These are phyloP conservation scores for Deuterostichococcus epilithicus DNA, from an alignment of 139 green algal genomes.

Conservation along the genomic window DNA sequence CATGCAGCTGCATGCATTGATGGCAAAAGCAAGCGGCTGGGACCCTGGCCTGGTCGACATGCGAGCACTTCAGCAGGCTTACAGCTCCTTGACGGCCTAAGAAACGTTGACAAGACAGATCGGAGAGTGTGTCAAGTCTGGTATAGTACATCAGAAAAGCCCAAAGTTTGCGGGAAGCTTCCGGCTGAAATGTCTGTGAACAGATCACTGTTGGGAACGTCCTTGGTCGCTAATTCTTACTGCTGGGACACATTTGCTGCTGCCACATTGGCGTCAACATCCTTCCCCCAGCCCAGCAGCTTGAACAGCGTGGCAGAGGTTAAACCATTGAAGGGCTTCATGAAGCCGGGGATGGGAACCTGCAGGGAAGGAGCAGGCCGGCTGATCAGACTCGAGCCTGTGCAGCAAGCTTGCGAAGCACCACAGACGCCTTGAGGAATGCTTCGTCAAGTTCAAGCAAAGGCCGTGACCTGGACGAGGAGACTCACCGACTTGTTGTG, in stretches of 20 bases:
- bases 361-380: background rate
- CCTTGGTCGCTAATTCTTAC: background rate
- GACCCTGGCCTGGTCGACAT: background rate
- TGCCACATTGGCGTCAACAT: background rate
- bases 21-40: conserved; percentile 14
- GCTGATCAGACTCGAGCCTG: background rate
- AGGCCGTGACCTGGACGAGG: no score
- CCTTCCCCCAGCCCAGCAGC: background rate
- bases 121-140: no score
- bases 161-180: background rate
- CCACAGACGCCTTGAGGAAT: no score
- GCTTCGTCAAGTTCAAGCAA: no score
- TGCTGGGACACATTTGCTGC: background rate
- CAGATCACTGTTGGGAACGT: background rate
- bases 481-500: background rate
- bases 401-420: no score
- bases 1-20: background rate
- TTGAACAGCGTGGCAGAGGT: background rate
- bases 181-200: background rate
- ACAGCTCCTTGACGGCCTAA: background rate
- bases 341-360: background rate
- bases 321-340: background rate
- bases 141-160: background rate
- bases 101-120: no score
- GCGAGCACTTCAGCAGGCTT: conserved; percentile 9